A percentile compares a stretch with the other conserved stretches of the same genome.
phyloP scores from a whole-genome alignment of 2,329 filamentous ascomycete genomes.

The Ilyonectria robusta region DNA sequence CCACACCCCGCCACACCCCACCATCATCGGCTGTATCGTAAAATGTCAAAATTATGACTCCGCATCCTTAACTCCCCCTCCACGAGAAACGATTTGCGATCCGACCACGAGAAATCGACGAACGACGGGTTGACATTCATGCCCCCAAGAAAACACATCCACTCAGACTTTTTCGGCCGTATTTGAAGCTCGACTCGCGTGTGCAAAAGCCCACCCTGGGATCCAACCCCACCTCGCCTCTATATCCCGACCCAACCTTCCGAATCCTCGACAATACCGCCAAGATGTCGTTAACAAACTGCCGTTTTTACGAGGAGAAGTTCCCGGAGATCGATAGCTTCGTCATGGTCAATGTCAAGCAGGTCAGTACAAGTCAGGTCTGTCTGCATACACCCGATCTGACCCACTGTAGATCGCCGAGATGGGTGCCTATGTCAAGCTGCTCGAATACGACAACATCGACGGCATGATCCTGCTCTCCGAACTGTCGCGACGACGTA shows the following conservation, averaged over 20 bases:
- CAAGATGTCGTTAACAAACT: slow-evolving; percentile 95
- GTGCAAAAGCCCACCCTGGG: slow-evolving; percentile 45
- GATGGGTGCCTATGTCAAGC: slow-evolving; percentile 99
- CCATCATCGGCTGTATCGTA: slow-evolving; percentile 53
- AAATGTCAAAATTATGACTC: slow-evolving; percentile 64
- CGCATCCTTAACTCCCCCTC: slow-evolving; percentile 45
- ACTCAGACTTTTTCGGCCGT: slow-evolving; percentile 28
- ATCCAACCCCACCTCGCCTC: slow-evolving; percentile 52
- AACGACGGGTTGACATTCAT: slow-evolving; percentile 23
- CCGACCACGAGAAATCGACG: slow-evolving; percentile 37
- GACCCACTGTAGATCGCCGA: slow-evolving; percentile 83
- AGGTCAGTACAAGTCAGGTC: slow-evolving; percentile 69
- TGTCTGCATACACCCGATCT: slow-evolving; percentile 34
- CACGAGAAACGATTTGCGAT: slow-evolving; percentile 44
- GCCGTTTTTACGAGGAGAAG: slow-evolving; percentile 97
- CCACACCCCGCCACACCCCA: slow-evolving; percentile 59
- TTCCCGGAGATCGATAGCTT: slow-evolving; percentile 97
- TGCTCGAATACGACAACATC: slow-evolving; percentile 99
- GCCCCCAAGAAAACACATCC: slow-evolving; percentile 14
- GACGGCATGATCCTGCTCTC: slow-evolving; percentile 99
- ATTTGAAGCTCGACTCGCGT: slow-evolving; percentile 39
- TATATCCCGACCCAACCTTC: slow-evolving; percentile 43
- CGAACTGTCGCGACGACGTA: slow-evolving; percentile 97
- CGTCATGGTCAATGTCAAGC: slow-evolving; percentile 99
- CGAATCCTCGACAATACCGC: slow-evolving; percentile 58